These are phyloP conservation scores for Colletotrichum sansevieriae DNA, from an alignment of 2,329 filamentous ascomycete genomes.

Conservation along the genomic window DNA sequence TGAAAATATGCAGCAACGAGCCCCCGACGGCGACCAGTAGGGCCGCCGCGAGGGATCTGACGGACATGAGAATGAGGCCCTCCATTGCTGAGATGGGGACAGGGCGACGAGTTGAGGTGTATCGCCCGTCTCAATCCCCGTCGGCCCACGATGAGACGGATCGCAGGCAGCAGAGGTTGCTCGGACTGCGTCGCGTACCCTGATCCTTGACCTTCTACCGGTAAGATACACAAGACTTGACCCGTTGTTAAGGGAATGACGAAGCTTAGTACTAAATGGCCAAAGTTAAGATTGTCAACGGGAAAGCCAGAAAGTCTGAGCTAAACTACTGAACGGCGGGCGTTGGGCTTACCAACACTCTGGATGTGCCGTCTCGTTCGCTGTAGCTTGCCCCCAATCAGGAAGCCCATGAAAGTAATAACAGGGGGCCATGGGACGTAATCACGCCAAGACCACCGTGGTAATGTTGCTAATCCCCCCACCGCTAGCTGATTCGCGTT, in stretches of 20 bases:
- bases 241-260: no score
- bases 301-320: background rate
- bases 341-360: background rate
- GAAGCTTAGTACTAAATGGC: background rate
- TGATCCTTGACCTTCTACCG: no score
- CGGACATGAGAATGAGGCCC: background rate
- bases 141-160: background rate
- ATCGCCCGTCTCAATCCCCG: background rate
- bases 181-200: no score
- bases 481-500: no score
- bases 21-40: background rate
- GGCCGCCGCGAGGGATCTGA: constrained; percentile 21
- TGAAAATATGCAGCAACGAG: constrained; percentile 27
- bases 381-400: background rate
- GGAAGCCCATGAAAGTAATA: no score
- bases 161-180: no score
- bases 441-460: no score
- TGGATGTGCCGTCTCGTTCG: background rate
- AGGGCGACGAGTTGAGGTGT: background rate
- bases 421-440: no score
- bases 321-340: background rate
- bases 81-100: constrained; percentile 9
- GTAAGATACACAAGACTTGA: no score
- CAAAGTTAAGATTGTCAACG: background rate
- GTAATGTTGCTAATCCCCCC: no score